Evolutionary conservation across 306 rosid genomes (phyloP), one percentile per base, ranked within the genome.

Genomic region (Neltuma alba): DNA sequence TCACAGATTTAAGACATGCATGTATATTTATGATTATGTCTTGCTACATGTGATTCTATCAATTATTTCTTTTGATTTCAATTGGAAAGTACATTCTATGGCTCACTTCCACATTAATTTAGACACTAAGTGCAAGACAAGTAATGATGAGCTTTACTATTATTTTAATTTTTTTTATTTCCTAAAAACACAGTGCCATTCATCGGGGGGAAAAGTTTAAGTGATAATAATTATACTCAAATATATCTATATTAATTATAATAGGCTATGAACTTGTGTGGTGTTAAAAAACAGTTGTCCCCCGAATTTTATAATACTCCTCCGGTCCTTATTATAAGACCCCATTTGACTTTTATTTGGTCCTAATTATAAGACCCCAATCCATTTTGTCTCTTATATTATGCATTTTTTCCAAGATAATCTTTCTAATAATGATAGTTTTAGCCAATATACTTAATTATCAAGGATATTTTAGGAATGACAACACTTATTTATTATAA

Each of bases 41-140:
- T 72, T 80, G 72, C 41, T 77, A 75, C 55, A 47, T 74, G 73
- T 44, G 74, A 55, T 77, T 45, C 23, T 50, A 23, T 61, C 70
- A 2, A 14, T 45, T 71, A 62, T 82, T 72, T 48, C 68, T 72
- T 79, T 66, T 37, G 12, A 72, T 79, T 63, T 68, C 47, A 40
- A 40, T 13, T 13, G 6, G 54, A 68, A 86, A 82, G 76, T 82
- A 72, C 81, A 71, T 76, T 76, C 54, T 45, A 38, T 64, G 62
- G 75, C 69, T 86, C 79, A 68, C 54, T 71, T 67, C 78, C 54
- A 80, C 73, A 50, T 77, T 72, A 77, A 83, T 77, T 83, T 60
- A 76, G 74, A 52, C 40, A 77, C 61, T 76, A 81, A 79, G 71
- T 73, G 76, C 89, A 80, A 73, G 79, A 86, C 83, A 68, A 68